Base-by-base conservation (phyloP, 345 rosid genomes). In the Cardiospermum halicacabum region DNA sequence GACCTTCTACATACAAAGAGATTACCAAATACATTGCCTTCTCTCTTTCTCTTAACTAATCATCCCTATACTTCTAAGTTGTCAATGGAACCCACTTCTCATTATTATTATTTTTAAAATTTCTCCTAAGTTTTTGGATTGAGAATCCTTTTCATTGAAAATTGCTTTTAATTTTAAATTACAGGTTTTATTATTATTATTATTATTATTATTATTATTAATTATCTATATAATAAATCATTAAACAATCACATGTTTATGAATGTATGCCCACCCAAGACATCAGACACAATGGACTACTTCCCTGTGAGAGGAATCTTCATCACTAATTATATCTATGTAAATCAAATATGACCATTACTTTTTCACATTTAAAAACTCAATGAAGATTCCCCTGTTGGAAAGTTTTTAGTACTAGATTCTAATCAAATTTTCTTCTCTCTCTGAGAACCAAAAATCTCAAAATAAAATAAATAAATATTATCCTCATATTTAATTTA, bases 1-100 rank as follows among this genome's bases (percentile, higher is more conserved):
- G 82, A 71, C 77, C 28, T 65, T 74, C 54, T 18, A 58, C 53
- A 54, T 58, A 28, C 74, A 56, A 76, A 60, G 70, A 65, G 73
- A 78, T 70, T 58, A 67, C 68, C 50, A 51, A 64, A 11, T 53
- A 3, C 64, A 60, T 50, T 51, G 55, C 59, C 55, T 22, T 62
- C 28, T 3, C 49, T 5, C 56, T 24, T 28, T 40, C 13, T 27
- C 30, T 47, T 5, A 16, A 45, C 19, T 50, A 58, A 68, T 51
- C 73, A 62, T 43, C 70, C 60, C 68, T n/a, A n/a, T n/a, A n/a
- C n/a, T n/a, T n/a, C n/a, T n/a, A n/a, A n/a, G n/a, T n/a, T n/a
- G n/a, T n/a, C n/a, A n/a, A n/a, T n/a, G n/a, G n/a, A n/a, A n/a
- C n/a, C n/a, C n/a, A n/a, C n/a, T n/a, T n/a, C n/a, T n/a, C n/a